These are phyloP conservation scores for Gossypium schwendimanii DNA, from an alignment of 441 rosid species.

Conservation along the genomic window DNA sequence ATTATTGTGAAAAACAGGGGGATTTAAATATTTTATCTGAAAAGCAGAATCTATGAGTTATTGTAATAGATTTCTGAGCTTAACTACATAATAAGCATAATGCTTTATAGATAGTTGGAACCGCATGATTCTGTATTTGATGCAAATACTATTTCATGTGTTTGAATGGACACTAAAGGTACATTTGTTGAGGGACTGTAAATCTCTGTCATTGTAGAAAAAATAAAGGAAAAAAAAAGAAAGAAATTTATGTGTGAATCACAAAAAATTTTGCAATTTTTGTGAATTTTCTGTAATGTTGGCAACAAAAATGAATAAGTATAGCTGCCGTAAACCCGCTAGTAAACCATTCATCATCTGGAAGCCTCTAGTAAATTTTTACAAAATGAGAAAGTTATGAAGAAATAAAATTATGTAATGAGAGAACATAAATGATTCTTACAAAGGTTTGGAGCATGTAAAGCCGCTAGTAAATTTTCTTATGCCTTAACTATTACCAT, in stretches of 20 bases:
- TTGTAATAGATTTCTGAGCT: background rate
- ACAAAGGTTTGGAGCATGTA: background rate
- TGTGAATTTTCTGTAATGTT: background rate
- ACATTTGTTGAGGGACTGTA: background rate
- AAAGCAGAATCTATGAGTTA: background rate
- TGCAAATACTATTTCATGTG: background rate
- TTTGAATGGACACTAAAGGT: background rate
- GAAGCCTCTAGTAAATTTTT: background rate
- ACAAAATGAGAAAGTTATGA: background rate
- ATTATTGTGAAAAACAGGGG: background rate
- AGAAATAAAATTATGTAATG: background rate
- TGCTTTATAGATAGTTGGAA: background rate
- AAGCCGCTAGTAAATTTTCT: conserved; percentile 1
- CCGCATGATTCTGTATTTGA: background rate
- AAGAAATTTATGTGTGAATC: background rate
- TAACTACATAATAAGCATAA: background rate
- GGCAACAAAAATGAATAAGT: background rate
- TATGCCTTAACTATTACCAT: background rate
- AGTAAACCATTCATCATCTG: background rate
- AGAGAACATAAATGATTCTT: background rate
- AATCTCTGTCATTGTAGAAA: background rate
- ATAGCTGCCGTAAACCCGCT: background rate
- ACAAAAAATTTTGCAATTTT: background rate
- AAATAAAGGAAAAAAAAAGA: background rate
- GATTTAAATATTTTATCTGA: background rate